Evolutionary conservation across 2,329 filamentous ascomycete species (phyloP).

Genomic region (Aspergillus pseudonomiae): DNA sequence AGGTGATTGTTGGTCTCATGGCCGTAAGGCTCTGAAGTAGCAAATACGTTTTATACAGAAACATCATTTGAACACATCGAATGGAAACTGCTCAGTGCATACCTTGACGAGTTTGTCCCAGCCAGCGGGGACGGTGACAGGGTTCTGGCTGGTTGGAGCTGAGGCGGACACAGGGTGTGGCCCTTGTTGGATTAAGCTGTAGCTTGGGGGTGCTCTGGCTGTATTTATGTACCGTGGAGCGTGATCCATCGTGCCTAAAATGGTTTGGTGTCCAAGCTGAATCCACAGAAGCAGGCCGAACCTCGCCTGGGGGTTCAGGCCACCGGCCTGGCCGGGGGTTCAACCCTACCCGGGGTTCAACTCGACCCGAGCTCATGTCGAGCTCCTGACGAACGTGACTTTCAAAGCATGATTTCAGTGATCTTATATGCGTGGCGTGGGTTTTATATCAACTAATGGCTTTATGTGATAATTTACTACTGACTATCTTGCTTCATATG

Average conservation of each 20-base stretch:
- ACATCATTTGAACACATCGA: constrained; percentile 73
- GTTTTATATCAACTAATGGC: neutral
- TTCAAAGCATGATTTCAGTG: neutral
- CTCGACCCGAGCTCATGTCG: neutral
- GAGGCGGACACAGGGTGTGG: constrained; percentile 98
- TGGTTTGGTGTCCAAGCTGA: neutral
- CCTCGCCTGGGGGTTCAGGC: too few relatives aligned
- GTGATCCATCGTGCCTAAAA: neutral
- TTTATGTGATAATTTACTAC: too few relatives aligned
- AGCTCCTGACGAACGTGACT: neutral
- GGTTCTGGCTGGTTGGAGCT: constrained; percentile 99
- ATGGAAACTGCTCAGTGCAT: constrained; percentile 48
- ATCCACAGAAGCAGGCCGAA: too few relatives aligned
- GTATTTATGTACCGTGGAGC: too few relatives aligned
- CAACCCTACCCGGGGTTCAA: neutral
- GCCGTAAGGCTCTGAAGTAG: constrained; percentile 99
- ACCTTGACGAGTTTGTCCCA: constrained; percentile 99
- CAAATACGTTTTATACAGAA: constrained; percentile 95
- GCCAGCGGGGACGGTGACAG: constrained; percentile 95
- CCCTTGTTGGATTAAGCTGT: constrained; percentile 75
- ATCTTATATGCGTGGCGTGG: neutral
- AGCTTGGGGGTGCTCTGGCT: too few relatives aligned
- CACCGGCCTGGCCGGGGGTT: neutral
- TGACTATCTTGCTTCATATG: neutral
- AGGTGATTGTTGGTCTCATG: constrained; percentile 98